Percentiles rank a stretch among this genome's conserved stretches.
Evolutionary conservation across 352 stramenopile genomes (phyloP).

Genomic region (Aphanomyces invadans): DNA sequence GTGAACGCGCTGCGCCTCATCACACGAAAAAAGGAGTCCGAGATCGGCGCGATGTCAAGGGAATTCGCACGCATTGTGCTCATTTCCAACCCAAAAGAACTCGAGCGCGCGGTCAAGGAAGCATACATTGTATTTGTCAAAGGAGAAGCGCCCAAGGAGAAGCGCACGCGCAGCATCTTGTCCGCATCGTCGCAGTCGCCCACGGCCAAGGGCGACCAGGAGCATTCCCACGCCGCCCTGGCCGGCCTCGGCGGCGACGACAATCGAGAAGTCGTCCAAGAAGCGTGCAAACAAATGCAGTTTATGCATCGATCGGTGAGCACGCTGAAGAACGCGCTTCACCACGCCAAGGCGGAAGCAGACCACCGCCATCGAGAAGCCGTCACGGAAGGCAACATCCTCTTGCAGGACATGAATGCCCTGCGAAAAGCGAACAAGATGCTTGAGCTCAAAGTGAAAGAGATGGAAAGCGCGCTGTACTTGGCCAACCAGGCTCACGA

Average conservation of each 20-base stretch:
- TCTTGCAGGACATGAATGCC: constrained; percentile 77
- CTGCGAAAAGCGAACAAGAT: constrained; percentile 68
- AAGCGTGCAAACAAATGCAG: constrained; percentile 72
- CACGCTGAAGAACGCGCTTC: constrained; percentile 48
- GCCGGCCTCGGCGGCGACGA: constrained; percentile 42
- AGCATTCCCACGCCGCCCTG: background rate
- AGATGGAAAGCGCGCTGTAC: constrained; percentile 38
- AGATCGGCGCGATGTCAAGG: constrained; percentile 68
- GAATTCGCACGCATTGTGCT: constrained; percentile 64
- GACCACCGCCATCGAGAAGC: constrained; percentile 62
- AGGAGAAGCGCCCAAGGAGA: constrained; percentile 36
- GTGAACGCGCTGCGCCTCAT: constrained; percentile 65
- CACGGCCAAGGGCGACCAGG: background rate
- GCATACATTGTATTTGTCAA: constrained; percentile 70
- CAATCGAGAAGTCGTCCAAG: constrained; percentile 63
- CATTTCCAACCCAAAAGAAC: constrained; percentile 67
- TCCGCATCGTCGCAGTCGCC: too few relatives aligned
- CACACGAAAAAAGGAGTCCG: constrained; percentile 71
- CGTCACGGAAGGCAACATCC: constrained; percentile 63
- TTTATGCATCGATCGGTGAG: constrained; percentile 72
- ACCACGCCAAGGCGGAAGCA: constrained; percentile 58
- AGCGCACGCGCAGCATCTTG: constrained; percentile 8
- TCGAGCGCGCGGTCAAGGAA: constrained; percentile 74
- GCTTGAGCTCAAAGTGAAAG: constrained; percentile 51
- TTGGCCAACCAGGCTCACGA: constrained; percentile 1